Conservation (phyloP, 768 basidiomycete genomes). For the Lactarius pseudohatsudake region DNA sequence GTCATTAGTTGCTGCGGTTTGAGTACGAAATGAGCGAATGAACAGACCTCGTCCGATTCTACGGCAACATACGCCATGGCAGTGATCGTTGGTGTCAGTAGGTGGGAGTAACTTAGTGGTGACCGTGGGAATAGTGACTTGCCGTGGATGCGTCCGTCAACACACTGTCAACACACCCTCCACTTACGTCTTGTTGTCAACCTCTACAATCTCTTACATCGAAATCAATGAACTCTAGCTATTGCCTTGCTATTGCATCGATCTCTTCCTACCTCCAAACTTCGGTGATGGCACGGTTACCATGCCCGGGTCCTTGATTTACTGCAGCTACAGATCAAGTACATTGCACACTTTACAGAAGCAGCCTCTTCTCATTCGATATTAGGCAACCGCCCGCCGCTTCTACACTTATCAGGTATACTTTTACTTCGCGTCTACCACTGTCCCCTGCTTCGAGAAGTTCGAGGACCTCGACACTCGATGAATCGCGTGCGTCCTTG, state of each 20-base stretch:
- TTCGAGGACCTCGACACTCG: background rate
- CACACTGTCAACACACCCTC: too few species aligned
- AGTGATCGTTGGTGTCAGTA: background rate
- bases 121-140: constrained; percentile 1
- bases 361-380: background rate
- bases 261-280: background rate
- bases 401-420: background rate
- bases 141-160: too few species aligned
- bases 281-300: background rate
- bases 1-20: background rate
- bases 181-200: too few species aligned
- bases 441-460: background rate
- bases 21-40: background rate
- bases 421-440: background rate
- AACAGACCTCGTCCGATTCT: constrained; percentile 65
- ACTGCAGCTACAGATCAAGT: background rate
- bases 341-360: background rate
- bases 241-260: too few species aligned
- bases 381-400: background rate
- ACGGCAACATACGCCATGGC: constrained; percentile 71
- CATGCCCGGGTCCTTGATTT: background rate
- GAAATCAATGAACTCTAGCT: too few species aligned
- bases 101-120: background rate
- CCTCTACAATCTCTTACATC: too few species aligned
- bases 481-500: background rate